Evolutionary conservation across 345 rosid species (phyloP), one percentile per base, ranked within the genome.

Genomic region (Orychophragmus violaceus): DNA sequence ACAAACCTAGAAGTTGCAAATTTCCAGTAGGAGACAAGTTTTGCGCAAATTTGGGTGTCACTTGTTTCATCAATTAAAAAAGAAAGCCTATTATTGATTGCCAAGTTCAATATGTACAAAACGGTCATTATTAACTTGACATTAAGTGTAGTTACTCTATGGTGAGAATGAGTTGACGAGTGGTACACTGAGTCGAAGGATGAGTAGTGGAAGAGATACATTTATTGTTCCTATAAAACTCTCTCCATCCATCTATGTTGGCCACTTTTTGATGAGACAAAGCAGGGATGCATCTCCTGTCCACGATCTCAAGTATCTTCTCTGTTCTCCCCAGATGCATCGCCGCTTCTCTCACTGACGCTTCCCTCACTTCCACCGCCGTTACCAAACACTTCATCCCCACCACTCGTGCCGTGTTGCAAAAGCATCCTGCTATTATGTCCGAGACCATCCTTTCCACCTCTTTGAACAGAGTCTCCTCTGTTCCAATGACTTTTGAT

Each of bases 391-490:
- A 87, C 85, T 79, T 84, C 59, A 37, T 59, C 33, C 71, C 65
- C 48, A 92, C 80, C 14, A 77, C 81, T 0, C 35, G 66, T 21
- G 70, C 72, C 49, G 88, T 60, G 79, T 89, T 89, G 23, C 88
- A 82, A 64, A 92, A 88, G 78, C 95, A 92, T 48, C 95, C 95
- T 6, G 80, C 78, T 22, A 87, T n/a, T 32, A 87, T 82, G 66
- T 87, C 95, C 0, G 93, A 87, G 51, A 81, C 76, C 87, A 80
- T 81, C 33, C 55, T 73, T 8, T 70, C 60, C 30, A 86, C 64
- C 11, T 52, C 78, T 74, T 77, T 86, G 51, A 87, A 80, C 44
- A 87, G 32, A 35, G 53, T 72, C 10, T 78, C 75, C 18, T 56
- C 70, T 19, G 18, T 67, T 58, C 21, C 42, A 12, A 55, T 53